These are phyloP conservation scores for Citrullus mucosospermus DNA, from an alignment of 306 rosid species.

Conservation along the genomic window DNA sequence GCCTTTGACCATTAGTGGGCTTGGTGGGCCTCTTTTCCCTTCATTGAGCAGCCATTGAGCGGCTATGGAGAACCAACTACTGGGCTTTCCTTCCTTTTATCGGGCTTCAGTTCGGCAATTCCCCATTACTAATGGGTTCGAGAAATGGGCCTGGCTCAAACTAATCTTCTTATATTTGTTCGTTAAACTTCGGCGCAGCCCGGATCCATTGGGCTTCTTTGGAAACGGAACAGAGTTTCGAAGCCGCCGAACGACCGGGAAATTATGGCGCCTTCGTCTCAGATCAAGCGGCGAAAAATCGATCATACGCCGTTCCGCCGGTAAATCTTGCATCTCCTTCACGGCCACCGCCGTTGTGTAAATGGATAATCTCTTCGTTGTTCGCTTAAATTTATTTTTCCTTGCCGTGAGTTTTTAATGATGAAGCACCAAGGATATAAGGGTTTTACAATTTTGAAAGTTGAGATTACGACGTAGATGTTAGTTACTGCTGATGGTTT, in stretches of 20 bases:
- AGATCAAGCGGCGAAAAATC: neutral
- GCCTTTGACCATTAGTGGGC: neutral
- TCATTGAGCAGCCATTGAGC: neutral
- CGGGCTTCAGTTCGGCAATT: neutral
- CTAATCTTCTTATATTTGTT: neutral
- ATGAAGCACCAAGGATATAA: neutral
- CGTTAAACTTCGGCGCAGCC: neutral
- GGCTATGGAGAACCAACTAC: neutral
- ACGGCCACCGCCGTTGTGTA: neutral
- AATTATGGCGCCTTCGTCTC: constrained; percentile 1
- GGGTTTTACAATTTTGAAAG: neutral
- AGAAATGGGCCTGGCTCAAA: neutral
- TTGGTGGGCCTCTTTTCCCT: neutral
- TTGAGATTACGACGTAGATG: neutral
- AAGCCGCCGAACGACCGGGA: neutral
- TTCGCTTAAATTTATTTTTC: neutral
- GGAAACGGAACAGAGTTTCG: neutral
- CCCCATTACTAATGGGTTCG: neutral
- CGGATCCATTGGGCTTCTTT: neutral
- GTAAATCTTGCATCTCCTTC: neutral
- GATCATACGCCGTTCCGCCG: neutral
- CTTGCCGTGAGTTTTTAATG: neutral
- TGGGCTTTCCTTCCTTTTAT: neutral
- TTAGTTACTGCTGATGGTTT: neutral
- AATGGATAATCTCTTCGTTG: neutral